Evolutionary conservation across 768 basidiomycete genomes (phyloP).

Genomic region (Dentipellis fragilis): DNA sequence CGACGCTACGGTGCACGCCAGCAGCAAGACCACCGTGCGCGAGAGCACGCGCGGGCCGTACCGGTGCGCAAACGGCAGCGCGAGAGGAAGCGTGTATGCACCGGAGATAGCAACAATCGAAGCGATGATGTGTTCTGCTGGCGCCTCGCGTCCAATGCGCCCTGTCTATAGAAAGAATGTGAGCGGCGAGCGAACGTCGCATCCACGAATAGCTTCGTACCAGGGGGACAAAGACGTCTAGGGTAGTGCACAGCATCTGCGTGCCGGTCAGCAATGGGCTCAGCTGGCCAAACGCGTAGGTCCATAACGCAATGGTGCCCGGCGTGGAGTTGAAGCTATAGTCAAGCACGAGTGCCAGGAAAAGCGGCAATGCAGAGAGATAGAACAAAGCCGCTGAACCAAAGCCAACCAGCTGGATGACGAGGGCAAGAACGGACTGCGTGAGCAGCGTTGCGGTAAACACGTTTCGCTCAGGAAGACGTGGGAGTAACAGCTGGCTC

Average conservation of each 20-base stretch:
- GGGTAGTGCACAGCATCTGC: constrained; percentile 45
- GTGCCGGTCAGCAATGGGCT: constrained; percentile 48
- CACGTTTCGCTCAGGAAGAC: constrained; percentile 47
- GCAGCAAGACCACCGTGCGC: constrained; percentile 32
- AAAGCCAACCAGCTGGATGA: constrained; percentile 53
- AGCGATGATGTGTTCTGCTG: constrained; percentile 84
- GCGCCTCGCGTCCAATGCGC: constrained; percentile 71
- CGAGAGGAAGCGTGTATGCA: constrained; percentile 48
- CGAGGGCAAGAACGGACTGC: constrained; percentile 43
- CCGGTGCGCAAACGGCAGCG: constrained; percentile 65
- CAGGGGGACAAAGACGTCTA: constrained; percentile 88
- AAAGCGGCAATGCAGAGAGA: constrained; percentile 46
- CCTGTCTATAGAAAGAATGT: constrained; percentile 46
- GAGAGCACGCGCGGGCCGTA: constrained; percentile 37
- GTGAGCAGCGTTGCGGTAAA: constrained; percentile 54
- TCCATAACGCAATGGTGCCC: constrained; percentile 38
- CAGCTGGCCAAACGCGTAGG: constrained; percentile 53
- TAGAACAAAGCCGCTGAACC: constrained; percentile 76
- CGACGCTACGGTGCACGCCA: constrained; percentile 34
- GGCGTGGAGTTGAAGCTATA: constrained; percentile 23
- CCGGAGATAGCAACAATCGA: constrained; percentile 54
- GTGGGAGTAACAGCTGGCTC: constrained; percentile 49
- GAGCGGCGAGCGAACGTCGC: neutral
- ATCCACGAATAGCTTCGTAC: constrained; percentile 27
- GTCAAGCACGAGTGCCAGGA: constrained; percentile 48